Percentiles rank a stretch among this genome's conserved stretches.
Evolutionary conservation across 176 grass and related monocot species (phyloP).

Genomic region (Miscanthus lutarioriparius): DNA sequence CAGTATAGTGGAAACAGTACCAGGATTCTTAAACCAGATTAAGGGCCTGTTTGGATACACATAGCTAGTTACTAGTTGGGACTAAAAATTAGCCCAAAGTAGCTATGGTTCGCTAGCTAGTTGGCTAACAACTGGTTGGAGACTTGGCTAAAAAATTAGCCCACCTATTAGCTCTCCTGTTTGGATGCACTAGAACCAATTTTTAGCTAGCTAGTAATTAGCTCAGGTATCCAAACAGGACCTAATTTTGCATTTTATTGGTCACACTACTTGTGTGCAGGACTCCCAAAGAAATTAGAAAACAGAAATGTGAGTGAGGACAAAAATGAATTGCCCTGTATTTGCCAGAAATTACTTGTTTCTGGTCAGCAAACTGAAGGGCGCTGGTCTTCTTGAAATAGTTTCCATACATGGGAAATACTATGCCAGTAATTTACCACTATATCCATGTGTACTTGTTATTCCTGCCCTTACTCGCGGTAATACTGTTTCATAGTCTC

Average conservation of each 20-base stretch:
- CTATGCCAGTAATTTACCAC: neutral
- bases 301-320: neutral
- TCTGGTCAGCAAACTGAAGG: neutral
- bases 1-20: slow-evolving; percentile 9
- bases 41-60: no score
- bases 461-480: neutral
- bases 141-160: no score
- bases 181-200: no score
- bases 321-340: neutral
- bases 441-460: neutral
- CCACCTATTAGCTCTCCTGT: no score
- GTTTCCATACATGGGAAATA: neutral
- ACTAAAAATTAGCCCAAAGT: no score
- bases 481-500: neutral
- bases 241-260: neutral
- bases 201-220: no score
- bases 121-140: no score
- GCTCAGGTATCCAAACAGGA: no score
- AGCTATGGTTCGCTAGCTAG: no score
- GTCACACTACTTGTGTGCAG: neutral
- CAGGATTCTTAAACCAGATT: slow-evolving; percentile 15
- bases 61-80: no score
- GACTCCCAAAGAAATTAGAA: neutral
- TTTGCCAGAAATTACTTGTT: neutral
- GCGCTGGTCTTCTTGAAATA: neutral